These are phyloP conservation scores for Barbarea vulgaris DNA, from an alignment of 345 rosid genomes.

Conservation along the genomic window DNA sequence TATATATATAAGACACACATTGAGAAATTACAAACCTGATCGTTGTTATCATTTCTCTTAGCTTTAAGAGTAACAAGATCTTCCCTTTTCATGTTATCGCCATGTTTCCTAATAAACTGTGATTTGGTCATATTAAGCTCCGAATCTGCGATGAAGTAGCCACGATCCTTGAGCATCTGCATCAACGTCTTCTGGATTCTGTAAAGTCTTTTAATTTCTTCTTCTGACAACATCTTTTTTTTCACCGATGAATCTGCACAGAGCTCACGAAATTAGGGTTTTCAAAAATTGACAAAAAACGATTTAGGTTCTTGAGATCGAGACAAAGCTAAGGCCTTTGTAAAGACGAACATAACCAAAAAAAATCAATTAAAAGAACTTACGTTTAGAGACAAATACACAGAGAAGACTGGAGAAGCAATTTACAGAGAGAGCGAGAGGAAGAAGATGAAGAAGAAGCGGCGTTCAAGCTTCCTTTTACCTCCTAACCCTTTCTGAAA, in stretches of 20 bases:
- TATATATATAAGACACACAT: no score
- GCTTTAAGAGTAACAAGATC: conserved; percentile 71
- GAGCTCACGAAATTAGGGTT: conserved; percentile 14
- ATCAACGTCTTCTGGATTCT: conserved; percentile 71
- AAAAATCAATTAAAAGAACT: not conserved
- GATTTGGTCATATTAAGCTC: conserved; percentile 57
- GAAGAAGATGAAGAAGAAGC: conserved; percentile 9
- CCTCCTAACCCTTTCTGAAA: conserved; percentile 6
- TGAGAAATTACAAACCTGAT: conserved; percentile 56
- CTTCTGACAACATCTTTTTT: conserved; percentile 65
- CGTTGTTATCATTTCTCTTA: conserved; percentile 55
- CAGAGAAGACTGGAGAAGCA: not conserved
- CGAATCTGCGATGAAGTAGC: conserved; percentile 65
- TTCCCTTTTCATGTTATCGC: conserved; percentile 85
- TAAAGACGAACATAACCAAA: no score
- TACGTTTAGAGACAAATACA: conserved; percentile 11
- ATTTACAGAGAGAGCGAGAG: not conserved
- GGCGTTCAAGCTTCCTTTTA: conserved; percentile 1
- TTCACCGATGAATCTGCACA: conserved; percentile 6
- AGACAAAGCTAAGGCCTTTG: no score
- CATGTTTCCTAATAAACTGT: conserved; percentile 62
- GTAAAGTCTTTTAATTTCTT: conserved; percentile 62
- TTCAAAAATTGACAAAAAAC: not conserved
- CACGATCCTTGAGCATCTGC: conserved; percentile 84
- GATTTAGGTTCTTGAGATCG: no score